These are phyloP conservation scores for Termitomyces sp. DNA, from an alignment of 768 basidiomycete genomes.

Conservation along the genomic window DNA sequence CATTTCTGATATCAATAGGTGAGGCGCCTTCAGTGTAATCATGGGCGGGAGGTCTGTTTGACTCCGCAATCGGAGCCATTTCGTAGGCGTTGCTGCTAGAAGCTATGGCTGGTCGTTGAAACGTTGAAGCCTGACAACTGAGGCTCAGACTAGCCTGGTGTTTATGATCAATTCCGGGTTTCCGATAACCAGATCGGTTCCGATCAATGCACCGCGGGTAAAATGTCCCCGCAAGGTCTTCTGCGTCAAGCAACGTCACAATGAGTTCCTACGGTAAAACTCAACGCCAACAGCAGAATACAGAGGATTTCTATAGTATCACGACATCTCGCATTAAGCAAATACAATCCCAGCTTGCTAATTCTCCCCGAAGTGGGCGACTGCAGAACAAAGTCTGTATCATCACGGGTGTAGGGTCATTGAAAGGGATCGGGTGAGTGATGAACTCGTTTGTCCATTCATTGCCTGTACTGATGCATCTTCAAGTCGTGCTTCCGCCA, in stretches of 20 bases:
- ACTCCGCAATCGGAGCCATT: slow-evolving; percentile 40
- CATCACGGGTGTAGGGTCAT: slow-evolving; percentile 84
- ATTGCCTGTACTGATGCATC: not conserved
- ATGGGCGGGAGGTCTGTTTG: slow-evolving; percentile 28
- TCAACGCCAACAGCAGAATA: slow-evolving; percentile 23
- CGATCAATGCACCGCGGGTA: too few species aligned
- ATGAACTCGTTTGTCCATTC: not conserved
- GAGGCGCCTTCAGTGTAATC: slow-evolving; percentile 92
- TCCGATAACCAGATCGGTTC: too few species aligned
- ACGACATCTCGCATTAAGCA: slow-evolving; percentile 66
- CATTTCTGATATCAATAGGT: slow-evolving; percentile 66
- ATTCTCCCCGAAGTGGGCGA: slow-evolving; percentile 49
- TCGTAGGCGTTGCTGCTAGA: slow-evolving; percentile 30
- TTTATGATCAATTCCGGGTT: not conserved
- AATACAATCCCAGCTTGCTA: slow-evolving; percentile 66
- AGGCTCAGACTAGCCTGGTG: too few species aligned
- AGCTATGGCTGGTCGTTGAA: slow-evolving; percentile 12
- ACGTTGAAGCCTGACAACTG: not conserved
- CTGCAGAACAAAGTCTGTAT: slow-evolving; percentile 81
- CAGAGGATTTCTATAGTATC: slow-evolving; percentile 55
- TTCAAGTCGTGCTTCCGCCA: slow-evolving; percentile 64
- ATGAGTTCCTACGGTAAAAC: slow-evolving; percentile 40
- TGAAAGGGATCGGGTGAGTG: slow-evolving; percentile 85
- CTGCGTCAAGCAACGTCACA: too few species aligned
- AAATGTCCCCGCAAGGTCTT: too few species aligned